A percentile compares a stretch with the other conserved stretches of the same genome.
Conservation (phyloP, 805 yeast species). For the Ogataea corticis region DNA sequence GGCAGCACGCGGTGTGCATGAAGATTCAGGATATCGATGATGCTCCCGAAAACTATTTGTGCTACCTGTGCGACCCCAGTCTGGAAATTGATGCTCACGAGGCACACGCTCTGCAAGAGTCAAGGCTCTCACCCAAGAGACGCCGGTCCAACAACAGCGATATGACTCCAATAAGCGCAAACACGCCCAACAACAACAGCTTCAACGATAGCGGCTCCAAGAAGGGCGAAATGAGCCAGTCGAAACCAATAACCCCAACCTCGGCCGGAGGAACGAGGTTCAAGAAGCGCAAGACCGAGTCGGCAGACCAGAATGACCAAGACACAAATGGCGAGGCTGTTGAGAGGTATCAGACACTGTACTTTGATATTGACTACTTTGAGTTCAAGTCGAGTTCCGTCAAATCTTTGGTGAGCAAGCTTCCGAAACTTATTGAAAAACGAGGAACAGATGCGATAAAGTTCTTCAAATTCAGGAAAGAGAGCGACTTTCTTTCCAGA, state of each 20-base stretch:
- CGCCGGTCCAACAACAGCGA: conserved; percentile 24
- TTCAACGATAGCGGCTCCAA: conserved; percentile 4
- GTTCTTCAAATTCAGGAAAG: conserved; percentile 22
- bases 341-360: conserved; percentile 54
- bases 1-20: conserved; percentile 96
- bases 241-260: conserved; percentile 22
- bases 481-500: conserved; percentile 27
- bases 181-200: neutral
- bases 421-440: conserved; percentile 27
- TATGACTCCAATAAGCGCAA: conserved; percentile 7
- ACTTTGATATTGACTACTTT: conserved; percentile 45
- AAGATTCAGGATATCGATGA: conserved; percentile 68
- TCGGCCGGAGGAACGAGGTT: conserved; percentile 41
- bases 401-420: conserved; percentile 27
- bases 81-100: conserved; percentile 43
- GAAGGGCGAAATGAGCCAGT: conserved; percentile 11
- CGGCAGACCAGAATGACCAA: conserved; percentile 30
- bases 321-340: conserved; percentile 45
- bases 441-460: conserved; percentile 16
- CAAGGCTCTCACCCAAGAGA: conserved; percentile 34
- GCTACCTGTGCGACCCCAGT: conserved; percentile 67
- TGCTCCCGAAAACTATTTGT: conserved; percentile 80
- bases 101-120: conserved; percentile 37
- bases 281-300: conserved; percentile 36
- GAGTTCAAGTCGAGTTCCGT: conserved; percentile 44